Base-by-base conservation (phyloP, 176 grass and related monocot genomes). In the Oryza rufipogon region DNA sequence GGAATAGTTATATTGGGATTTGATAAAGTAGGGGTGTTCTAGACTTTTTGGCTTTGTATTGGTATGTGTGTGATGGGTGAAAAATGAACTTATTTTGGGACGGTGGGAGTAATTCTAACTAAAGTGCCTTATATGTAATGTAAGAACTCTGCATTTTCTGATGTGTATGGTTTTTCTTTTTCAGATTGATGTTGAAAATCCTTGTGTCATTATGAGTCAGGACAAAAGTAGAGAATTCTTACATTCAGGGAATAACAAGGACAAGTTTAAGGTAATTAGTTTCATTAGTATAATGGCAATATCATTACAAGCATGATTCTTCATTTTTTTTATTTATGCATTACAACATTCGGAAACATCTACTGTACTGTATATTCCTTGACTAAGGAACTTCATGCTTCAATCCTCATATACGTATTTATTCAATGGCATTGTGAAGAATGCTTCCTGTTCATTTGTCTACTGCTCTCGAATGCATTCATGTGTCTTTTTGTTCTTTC, bases 221-320 rank as follows among this genome's bases (percentile, higher is more conserved):
- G 96, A 98, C 85, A 98, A 95, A 87, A 98, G 96, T 80, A 91
- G 92, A 88, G 96, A 95, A 83, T 98, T 98, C 76, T 88, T 98
- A 49, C 92, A 98, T 90, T 98, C 96, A 63, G 92, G 96, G 74
- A 98, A 91, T 75, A 85, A 95, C 73, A 98, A 72, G 78, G 92
- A 98, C 66, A 98, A 93, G 64, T 98, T 98, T 86, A 95, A 98
- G 92, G 92, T 98, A 85, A 70, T 66, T n/a, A 34, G 66, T 81
- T 54, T 34, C 45, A 39, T 88, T 73, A 73, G 13, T 47, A 71
- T 85, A 63, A 6, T 78, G 38, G 56, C 34, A 71, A 32, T 88
- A 72, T 34, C 23, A 42, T 78, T 20, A 68, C 42, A 78, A 74
- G 11, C 77, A 7, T 73, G 52, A 30, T 45, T 46, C 36, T 41